These are phyloP conservation scores for Leavenworthia alabamica DNA, from an alignment of 345 rosid genomes.

Conservation along the genomic window DNA sequence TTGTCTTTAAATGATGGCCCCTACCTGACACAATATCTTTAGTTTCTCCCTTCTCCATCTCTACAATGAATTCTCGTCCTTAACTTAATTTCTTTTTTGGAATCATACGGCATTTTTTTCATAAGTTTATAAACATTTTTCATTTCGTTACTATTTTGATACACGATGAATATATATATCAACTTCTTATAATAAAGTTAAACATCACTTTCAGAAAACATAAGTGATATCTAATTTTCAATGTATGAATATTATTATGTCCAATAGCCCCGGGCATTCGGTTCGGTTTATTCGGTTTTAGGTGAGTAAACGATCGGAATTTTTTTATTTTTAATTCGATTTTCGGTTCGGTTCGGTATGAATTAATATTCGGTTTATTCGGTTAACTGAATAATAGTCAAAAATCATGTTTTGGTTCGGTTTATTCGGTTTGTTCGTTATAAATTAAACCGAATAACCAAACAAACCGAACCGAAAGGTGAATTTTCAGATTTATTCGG, in stretches of 20 bases:
- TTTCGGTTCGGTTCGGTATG: too few relatives aligned
- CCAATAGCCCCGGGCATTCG: too few relatives aligned
- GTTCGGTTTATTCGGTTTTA: too few relatives aligned
- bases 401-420: too few relatives aligned
- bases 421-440: too few relatives aligned
- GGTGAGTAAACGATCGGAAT: too few relatives aligned
- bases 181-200: background rate
- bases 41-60: constrained; percentile 2
- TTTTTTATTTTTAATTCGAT: too few relatives aligned
- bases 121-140: background rate
- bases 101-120: background rate
- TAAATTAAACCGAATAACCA: too few relatives aligned
- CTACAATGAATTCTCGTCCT: constrained; percentile 7
- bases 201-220: background rate
- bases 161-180: background rate
- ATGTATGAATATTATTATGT: background rate
- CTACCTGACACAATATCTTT: constrained; percentile 18
- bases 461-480: too few relatives aligned
- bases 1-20: background rate
- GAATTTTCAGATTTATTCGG: too few relatives aligned
- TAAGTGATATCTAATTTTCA: background rate
- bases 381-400: too few relatives aligned
- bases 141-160: background rate
- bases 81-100: constrained; percentile 8
- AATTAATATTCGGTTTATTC: too few relatives aligned